phyloP scores from a whole-genome alignment of 2,329 filamentous ascomycete genomes.

The Myriosclerotinia scirpicola region DNA sequence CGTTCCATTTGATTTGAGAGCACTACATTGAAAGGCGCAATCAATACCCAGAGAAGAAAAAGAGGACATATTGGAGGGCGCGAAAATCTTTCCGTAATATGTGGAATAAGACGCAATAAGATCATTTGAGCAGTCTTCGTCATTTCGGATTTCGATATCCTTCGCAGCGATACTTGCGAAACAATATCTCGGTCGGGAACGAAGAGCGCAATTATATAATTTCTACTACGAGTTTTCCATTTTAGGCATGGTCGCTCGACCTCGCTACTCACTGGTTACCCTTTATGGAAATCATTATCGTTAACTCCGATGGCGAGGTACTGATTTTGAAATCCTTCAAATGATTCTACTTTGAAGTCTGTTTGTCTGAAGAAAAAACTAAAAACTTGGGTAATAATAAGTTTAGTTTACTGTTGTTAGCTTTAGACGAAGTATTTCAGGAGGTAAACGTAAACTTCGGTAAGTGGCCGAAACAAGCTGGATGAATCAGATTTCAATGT shows the following conservation, averaged over 20 bases:
- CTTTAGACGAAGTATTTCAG: neutral
- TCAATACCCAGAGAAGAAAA: neutral
- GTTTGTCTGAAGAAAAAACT: too few relatives aligned
- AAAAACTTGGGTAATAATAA: too few relatives aligned
- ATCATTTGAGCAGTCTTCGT: neutral
- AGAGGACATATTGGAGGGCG: too few relatives aligned
- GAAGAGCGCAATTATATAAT: too few relatives aligned
- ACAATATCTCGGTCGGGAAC: neutral
- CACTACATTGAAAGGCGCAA: too few relatives aligned
- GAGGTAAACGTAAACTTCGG: neutral
- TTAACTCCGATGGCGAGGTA: neutral
- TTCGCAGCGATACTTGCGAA: neutral
- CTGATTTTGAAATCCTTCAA: too few relatives aligned
- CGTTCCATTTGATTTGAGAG: neutral
- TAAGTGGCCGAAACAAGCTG: neutral
- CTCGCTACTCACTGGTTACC: constrained; percentile 12
- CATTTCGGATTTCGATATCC: neutral
- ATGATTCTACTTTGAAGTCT: too few relatives aligned
- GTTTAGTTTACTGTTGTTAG: too few relatives aligned
- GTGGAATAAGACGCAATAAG: neutral
- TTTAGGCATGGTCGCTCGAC: neutral
- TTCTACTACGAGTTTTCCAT: neutral
- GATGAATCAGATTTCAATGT: neutral
- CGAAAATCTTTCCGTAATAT: neutral
- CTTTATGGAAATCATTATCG: neutral